Evolutionary conservation across 2,329 filamentous ascomycete genomes (phyloP), one percentile per base, ranked within the genome.

Genomic region (Apiospora hydei): DNA sequence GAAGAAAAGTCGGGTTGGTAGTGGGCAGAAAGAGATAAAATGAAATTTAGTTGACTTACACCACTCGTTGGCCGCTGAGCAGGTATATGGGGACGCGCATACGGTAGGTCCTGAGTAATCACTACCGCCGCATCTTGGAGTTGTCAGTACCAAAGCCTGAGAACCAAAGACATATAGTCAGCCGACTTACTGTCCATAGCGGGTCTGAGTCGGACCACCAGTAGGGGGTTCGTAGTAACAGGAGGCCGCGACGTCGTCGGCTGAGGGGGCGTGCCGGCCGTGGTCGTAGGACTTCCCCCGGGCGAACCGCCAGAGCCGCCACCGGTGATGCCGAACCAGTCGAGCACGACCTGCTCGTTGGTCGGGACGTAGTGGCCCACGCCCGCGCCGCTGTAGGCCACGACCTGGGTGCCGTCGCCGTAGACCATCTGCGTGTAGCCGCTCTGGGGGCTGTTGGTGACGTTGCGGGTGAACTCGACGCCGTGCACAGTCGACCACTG

Each of bases 401-500:
- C 69, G 64, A 75, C 76, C 69, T 77, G 74, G 26, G 77, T 73
- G 47, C 75, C 74, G 7, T 73, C 71, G 24, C 76, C 76, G 67
- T 72, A 77, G 41, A 77, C 71, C 70, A 76, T 74, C 46, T 74
- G 72, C 4, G 75, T 76, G 68, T 74, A 77, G 4, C 72, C 73
- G 30, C 64, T 18, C 67, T 72, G 47, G 53, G 76, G 76, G 24
- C 69, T 73, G 69, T 74, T 72, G 18, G 72, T 70, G 51, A 73
- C 72, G 24, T 72, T 75, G 13, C 57, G 72, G 4, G 69, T 47
- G 13, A 74, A 70, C 38, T 1, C 24, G 38, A 72, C 74, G 16
- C 83, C 83, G 49, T 81, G 80, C 3, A 87, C 81, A 10, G 79
- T 78, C 18, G 79, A 79, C 81, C 81, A 82, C 75, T 82, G 76